phyloP scores from a whole-genome alignment of 192 early-diverging fungal genomes.

The Gigaspora rosea region DNA sequence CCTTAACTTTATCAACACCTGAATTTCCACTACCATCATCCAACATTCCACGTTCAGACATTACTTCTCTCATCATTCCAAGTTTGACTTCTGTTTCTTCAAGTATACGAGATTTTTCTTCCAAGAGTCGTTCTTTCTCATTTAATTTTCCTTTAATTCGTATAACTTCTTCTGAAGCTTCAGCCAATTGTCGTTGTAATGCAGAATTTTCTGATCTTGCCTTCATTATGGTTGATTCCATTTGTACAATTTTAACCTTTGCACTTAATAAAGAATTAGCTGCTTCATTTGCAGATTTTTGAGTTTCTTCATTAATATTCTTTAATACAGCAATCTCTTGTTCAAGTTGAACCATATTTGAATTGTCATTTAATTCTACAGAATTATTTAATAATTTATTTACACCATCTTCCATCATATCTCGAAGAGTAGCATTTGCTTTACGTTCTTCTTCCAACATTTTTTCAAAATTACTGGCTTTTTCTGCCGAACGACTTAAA shows the following conservation, averaged over 20 bases:
- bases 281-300: conserved; percentile 35
- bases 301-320: conserved; percentile 34
- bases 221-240: conserved; percentile 52
- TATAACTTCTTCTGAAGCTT: conserved; percentile 45
- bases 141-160: conserved; percentile 39
- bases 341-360: conserved; percentile 38
- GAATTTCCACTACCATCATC: conserved; percentile 34
- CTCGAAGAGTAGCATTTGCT: conserved; percentile 41
- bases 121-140: conserved; percentile 45
- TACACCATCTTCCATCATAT: conserved; percentile 46
- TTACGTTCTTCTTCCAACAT: conserved; percentile 44
- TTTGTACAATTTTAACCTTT: conserved; percentile 46
- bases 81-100: conserved; percentile 54
- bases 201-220: conserved; percentile 46
- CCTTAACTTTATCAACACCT: conserved; percentile 28
- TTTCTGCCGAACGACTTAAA: conserved; percentile 37
- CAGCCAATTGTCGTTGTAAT: conserved; percentile 44
- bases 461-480: conserved; percentile 43
- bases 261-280: conserved; percentile 44
- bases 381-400: conserved; percentile 39
- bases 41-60: conserved; percentile 49
- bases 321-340: conserved; percentile 41
- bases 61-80: conserved; percentile 48
- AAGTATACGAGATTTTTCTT: conserved; percentile 43
- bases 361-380: conserved; percentile 22